Evolutionary conservation across 108 stramenopile species (phyloP), one percentile per base, ranked within the genome.

Genomic region (Fistulifera pelliculosa): DNA sequence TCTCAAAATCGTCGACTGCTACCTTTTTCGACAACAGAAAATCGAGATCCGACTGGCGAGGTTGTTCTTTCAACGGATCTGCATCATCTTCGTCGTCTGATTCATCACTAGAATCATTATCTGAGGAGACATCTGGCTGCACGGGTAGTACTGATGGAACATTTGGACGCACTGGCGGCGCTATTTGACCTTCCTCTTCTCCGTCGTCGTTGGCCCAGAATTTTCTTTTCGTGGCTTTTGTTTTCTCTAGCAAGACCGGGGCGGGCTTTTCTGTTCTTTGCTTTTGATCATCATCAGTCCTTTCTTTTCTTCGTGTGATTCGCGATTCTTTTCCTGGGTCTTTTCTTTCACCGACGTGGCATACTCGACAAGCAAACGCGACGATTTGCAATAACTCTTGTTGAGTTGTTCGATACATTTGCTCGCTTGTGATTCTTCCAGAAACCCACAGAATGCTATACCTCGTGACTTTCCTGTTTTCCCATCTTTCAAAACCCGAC

Each of bases 181-280:
- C 15, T 39, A 14, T 15, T 52, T 58, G n/a, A 44, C 19, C 19
- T 27, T 15, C 19, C 35, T 51, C 62, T 51, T 44, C 62, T 3
- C 47, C 87, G 65, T 80, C 83, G 63, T 93, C 87, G 52, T 93
- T 90, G 10, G 82, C 73, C 92, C 87, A 89, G 54, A 90, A 87
- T 47, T 85, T 85, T 1, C 77, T 65, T 43, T 85, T 84, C 23
- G 66, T 60, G 7, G 57, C 59, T 2, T 31, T 40, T 7, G 69
- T 47, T 25, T 53, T 62, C 22, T 58, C 64, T 18, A 73, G 71
- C 61, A 66, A 18, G 35, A 16, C 28, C 18, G 13, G 18, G 31
- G n/a, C 50, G 19, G 14, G 31, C 52, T 24, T 41, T 48, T 47
- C 31, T n/a, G 13, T 11, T 18, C 24, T 31, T 40, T 52, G 21